phyloP scores from a whole-genome alignment of 495 filamentous ascomycete species.

The Neohortaea acidophila region DNA sequence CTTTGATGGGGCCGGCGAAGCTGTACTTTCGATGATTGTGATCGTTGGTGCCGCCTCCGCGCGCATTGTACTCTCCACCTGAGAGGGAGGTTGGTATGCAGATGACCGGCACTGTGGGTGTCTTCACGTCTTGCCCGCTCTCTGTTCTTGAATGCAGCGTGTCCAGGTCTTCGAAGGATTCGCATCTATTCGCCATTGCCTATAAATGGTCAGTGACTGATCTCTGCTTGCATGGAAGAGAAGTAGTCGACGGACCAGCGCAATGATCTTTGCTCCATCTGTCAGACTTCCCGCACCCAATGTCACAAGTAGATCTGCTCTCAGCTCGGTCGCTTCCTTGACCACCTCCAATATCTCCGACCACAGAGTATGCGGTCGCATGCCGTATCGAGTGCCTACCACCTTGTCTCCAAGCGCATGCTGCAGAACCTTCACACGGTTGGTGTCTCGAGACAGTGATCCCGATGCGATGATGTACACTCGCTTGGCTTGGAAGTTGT shows the following conservation, averaged over 20 bases:
- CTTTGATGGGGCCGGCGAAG: constrained; percentile 34
- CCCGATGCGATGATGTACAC: constrained; percentile 47
- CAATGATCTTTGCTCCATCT: constrained; percentile 45
- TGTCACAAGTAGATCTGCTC: constrained; percentile 44
- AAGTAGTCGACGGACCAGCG: constrained; percentile 29
- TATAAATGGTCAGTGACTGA: constrained; percentile 19
- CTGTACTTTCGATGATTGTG: constrained; percentile 37
- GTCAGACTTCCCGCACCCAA: constrained; percentile 47
- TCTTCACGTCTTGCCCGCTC: constrained; percentile 18
- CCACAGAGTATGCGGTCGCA: constrained; percentile 45
- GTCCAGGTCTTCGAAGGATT: neutral
- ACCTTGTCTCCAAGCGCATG: constrained; percentile 33
- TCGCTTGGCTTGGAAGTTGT: constrained; percentile 37
- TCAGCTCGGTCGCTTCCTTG: constrained; percentile 31
- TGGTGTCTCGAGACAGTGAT: constrained; percentile 41
- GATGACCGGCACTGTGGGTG: constrained; percentile 38
- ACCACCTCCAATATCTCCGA: constrained; percentile 43
- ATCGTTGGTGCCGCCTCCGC: constrained; percentile 43
- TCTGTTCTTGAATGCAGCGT: neutral
- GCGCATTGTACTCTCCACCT: constrained; percentile 44
- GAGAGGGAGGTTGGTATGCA: constrained; percentile 49
- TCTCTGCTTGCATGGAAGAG: too few species aligned
- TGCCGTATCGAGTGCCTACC: constrained; percentile 40
- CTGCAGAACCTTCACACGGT: constrained; percentile 32
- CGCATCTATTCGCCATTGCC: constrained; percentile 15